Conservation (phyloP, 2,329 filamentous ascomycete species). For the Hirsutella thompsonii region DNA sequence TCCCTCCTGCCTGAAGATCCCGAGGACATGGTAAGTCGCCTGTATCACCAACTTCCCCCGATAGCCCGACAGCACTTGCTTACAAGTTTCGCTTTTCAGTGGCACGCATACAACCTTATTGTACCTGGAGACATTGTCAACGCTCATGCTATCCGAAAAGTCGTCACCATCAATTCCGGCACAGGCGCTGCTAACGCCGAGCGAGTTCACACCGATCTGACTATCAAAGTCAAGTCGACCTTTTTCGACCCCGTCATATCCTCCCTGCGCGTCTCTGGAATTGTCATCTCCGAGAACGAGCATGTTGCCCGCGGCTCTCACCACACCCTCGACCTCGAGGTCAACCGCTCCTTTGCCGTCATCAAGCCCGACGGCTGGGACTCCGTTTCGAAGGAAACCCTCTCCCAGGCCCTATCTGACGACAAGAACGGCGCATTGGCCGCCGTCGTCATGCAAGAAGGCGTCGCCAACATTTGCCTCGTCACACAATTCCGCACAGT, state of each 20-base stretch:
- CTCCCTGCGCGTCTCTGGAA: slow-evolving; percentile 42
- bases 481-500: slow-evolving; percentile 72
- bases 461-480: slow-evolving; percentile 68
- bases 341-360: slow-evolving; percentile 76
- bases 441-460: slow-evolving; percentile 89
- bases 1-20: slow-evolving; percentile 30
- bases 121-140: slow-evolving; percentile 37
- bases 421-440: slow-evolving; percentile 72
- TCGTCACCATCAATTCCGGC: slow-evolving; percentile 34
- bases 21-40: slow-evolving; percentile 30
- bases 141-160: slow-evolving; percentile 43
- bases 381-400: slow-evolving; percentile 65
- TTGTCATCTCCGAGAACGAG: slow-evolving; percentile 38
- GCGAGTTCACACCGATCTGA: slow-evolving; percentile 44
- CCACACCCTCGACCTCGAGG: slow-evolving; percentile 65
- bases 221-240: slow-evolving; percentile 41
- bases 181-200: slow-evolving; percentile 34
- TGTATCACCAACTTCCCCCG: not conserved
- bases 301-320: slow-evolving; percentile 40
- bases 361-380: slow-evolving; percentile 84
- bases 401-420: slow-evolving; percentile 67
- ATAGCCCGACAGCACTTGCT: not conserved
- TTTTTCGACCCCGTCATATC: slow-evolving; percentile 45
- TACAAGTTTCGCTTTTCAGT: slow-evolving; percentile 18
- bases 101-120: slow-evolving; percentile 51